Conservation (phyloP, 148 eudicot genomes). For the Dianthus caryophyllus region DNA sequence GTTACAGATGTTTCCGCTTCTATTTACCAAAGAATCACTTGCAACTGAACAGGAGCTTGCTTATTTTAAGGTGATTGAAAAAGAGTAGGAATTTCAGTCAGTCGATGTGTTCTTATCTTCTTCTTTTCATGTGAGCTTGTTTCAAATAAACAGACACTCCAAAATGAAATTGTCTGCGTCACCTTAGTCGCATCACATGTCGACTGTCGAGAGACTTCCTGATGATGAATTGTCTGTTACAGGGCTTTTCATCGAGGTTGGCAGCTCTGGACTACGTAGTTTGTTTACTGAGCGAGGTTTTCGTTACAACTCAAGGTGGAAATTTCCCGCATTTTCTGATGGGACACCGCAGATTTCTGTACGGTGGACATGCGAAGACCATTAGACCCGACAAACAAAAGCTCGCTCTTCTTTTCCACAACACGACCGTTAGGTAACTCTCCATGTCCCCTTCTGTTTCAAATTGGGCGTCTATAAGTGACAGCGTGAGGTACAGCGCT, state of each 20-base stretch:
- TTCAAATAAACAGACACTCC: background rate
- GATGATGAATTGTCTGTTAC: constrained; percentile 16
- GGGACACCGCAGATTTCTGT: constrained; percentile 74
- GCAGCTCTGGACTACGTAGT: constrained; percentile 84
- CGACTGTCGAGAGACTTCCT: background rate
- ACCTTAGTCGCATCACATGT: background rate
- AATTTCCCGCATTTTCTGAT: constrained; percentile 89
- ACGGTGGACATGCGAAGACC: constrained; percentile 82
- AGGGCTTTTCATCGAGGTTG: constrained; percentile 83
- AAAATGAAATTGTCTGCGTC: constrained; percentile 2
- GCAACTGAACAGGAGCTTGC: constrained; percentile 65
- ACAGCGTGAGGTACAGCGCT: background rate
- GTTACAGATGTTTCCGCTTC: constrained; percentile 78
- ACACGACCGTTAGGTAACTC: constrained; percentile 56
- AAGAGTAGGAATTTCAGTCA: background rate
- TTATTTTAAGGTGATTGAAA: constrained; percentile 43
- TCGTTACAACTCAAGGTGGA: constrained; percentile 90
- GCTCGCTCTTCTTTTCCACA: constrained; percentile 57
- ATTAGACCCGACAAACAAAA: constrained; percentile 73
- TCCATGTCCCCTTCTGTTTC: background rate
- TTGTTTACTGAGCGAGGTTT: constrained; percentile 77
- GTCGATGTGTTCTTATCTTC: background rate
- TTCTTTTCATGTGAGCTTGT: background rate
- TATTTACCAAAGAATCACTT: constrained; percentile 70
- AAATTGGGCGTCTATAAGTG: background rate